Percentiles rank a stretch among this genome's conserved stretches.
Conservation (phyloP, 148 eudicot species). For the Rhododendron ovatum region DNA sequence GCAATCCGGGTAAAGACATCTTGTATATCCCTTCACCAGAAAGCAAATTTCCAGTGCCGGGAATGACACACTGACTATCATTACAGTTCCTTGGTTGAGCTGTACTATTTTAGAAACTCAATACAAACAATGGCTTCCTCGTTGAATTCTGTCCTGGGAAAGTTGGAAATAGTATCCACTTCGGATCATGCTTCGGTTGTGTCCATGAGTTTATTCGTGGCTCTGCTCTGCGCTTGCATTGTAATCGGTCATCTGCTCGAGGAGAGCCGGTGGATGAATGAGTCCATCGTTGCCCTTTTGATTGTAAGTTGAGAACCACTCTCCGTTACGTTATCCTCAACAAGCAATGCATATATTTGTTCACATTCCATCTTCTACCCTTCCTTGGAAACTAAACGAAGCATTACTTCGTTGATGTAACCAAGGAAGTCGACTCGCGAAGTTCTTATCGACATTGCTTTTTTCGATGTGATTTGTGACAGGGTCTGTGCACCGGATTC, state of each 20-base stretch:
- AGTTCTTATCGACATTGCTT: neutral
- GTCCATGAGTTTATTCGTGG: constrained; percentile 66
- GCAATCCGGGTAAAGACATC: neutral
- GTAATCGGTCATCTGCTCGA: constrained; percentile 67
- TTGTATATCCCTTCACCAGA: neutral
- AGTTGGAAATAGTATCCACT: constrained; percentile 31
- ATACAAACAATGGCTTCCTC: constrained; percentile 28
- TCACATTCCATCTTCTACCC: neutral
- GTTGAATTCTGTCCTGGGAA: constrained; percentile 23
- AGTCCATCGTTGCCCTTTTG: constrained; percentile 56
- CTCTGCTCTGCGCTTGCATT: constrained; percentile 62
- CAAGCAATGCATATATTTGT: neutral
- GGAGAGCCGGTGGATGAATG: constrained; percentile 74
- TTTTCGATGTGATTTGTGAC: constrained; percentile 12
- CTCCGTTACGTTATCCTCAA: neutral
- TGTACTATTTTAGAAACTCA: neutral
- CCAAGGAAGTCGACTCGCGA: neutral
- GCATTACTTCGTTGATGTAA: neutral
- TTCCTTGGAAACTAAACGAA: neutral
- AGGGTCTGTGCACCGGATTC: constrained; percentile 62
- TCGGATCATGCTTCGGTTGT: constrained; percentile 59
- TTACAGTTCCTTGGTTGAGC: neutral
- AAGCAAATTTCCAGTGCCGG: constrained; percentile 7
- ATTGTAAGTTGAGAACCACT: constrained; percentile 31
- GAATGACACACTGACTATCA: neutral